Percentiles rank a stretch among this genome's conserved stretches.
Evolutionary conservation across 768 basidiomycete species (phyloP).

Genomic region (Melanogaster broomeanus): DNA sequence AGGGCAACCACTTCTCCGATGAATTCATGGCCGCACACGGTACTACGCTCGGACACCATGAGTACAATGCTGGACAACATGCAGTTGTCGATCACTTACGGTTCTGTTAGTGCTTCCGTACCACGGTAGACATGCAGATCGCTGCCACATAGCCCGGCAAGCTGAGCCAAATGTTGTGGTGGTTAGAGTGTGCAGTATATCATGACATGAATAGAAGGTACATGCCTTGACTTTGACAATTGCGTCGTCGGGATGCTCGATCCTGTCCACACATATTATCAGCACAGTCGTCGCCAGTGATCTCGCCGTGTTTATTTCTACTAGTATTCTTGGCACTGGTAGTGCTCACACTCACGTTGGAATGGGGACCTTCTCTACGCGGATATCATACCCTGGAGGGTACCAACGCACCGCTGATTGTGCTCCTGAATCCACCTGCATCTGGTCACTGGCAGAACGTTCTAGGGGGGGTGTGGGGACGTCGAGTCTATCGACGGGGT

Average conservation of each 20-base stretch:
- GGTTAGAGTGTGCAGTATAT: not conserved
- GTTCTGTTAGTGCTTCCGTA: slow-evolving; percentile 49
- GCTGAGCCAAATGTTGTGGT: slow-evolving; percentile 34
- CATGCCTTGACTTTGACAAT: slow-evolving; percentile 73
- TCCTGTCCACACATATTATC: slow-evolving; percentile 38
- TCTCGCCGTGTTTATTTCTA: too few relatives aligned
- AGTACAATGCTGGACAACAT: not conserved
- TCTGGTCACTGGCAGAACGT: not conserved
- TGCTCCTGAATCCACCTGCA: slow-evolving; percentile 4
- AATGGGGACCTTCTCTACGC: slow-evolving; percentile 61
- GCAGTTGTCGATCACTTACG: slow-evolving; percentile 40
- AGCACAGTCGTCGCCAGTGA: not conserved
- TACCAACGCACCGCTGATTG: slow-evolving; percentile 52
- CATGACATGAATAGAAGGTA: not conserved
- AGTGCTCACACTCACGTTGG: slow-evolving; percentile 47
- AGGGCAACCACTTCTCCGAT: slow-evolving; percentile 71
- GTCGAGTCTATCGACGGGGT: too few relatives aligned
- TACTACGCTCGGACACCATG: slow-evolving; percentile 37
- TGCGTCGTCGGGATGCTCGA: slow-evolving; percentile 74
- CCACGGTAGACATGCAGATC: slow-evolving; percentile 79
- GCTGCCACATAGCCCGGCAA: slow-evolving; percentile 70
- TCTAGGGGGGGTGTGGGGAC: too few relatives aligned
- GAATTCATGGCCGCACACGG: slow-evolving; percentile 76
- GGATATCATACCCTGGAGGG: slow-evolving; percentile 69
- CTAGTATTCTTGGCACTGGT: not conserved